Evolutionary conservation across 495 filamentous ascomycete species (phyloP).

Genomic region (Neurospora sp.): DNA sequence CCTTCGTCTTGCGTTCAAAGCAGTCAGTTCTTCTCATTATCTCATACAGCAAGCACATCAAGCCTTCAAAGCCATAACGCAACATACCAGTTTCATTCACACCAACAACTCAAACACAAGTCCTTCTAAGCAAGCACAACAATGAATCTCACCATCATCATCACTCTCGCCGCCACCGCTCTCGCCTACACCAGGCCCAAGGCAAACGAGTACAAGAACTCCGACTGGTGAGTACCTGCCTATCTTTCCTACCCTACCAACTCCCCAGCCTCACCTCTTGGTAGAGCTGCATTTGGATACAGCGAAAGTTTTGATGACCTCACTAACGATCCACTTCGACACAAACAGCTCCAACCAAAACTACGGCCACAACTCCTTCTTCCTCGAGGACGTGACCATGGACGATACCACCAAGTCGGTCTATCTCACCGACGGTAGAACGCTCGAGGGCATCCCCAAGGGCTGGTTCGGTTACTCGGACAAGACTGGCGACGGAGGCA

Average conservation of each 20-base stretch:
- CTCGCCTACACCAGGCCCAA: neutral
- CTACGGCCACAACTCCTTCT: neutral
- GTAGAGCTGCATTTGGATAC: neutral
- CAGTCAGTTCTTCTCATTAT: neutral
- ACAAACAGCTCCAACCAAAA: neutral
- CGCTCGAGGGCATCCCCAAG: neutral
- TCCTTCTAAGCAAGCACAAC: neutral
- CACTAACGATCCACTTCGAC: neutral
- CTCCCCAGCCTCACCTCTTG: neutral
- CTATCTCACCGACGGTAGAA: neutral
- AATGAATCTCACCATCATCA: neutral
- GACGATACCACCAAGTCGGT: neutral
- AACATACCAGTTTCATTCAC: neutral
- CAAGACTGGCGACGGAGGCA: neutral
- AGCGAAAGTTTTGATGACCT: neutral
- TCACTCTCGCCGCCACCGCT: neutral
- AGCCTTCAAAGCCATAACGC: neutral
- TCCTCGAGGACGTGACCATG: neutral
- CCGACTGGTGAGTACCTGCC: neutral
- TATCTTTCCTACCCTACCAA: neutral
- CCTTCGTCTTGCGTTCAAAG: neutral
- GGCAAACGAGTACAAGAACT: neutral
- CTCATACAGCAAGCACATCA: neutral
- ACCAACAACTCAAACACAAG: neutral
- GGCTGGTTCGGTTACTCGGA: neutral